phyloP scores from a whole-genome alignment of 1,139 yeast genomes.

The Debaryomyces coudertii region DNA sequence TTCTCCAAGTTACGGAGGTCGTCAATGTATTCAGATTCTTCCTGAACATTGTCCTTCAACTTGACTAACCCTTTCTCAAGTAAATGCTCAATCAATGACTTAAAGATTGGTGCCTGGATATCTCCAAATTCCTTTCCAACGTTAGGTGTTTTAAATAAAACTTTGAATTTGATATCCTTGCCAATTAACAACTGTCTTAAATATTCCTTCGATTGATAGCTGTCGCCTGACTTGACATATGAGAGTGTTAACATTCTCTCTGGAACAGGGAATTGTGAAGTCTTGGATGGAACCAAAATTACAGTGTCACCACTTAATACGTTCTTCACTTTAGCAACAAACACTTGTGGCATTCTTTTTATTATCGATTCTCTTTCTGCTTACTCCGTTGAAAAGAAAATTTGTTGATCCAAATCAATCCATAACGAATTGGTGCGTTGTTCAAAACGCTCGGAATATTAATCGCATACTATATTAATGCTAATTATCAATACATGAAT shows the following conservation, averaged over 20 bases:
- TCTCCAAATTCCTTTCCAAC: conserved; percentile 75
- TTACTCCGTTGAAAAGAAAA: not conserved
- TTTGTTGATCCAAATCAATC: conserved; percentile 3
- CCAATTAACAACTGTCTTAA: conserved; percentile 69
- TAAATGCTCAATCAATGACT: conserved; percentile 59
- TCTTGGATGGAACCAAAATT: conserved; percentile 59
- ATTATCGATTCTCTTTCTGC: not conserved
- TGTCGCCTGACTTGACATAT: conserved; percentile 54
- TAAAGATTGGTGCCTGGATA: conserved; percentile 63
- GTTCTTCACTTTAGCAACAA: conserved; percentile 65
- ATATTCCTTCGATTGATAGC: conserved; percentile 61
- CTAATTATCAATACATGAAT: not conserved
- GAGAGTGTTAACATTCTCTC: conserved; percentile 70
- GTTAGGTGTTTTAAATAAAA: conserved; percentile 52
- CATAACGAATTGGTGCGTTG: conserved; percentile 12
- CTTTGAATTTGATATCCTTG: conserved; percentile 64
- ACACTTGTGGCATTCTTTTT: conserved; percentile 18
- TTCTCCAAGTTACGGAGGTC: conserved; percentile 40
- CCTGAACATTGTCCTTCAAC: conserved; percentile 57
- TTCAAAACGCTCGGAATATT: conserved; percentile 10
- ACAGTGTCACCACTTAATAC: conserved; percentile 79
- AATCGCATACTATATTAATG: conserved; percentile 3
- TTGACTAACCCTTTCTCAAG: conserved; percentile 64
- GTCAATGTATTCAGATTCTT: conserved; percentile 34
- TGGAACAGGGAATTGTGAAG: conserved; percentile 48